A percentile compares a stretch with the other conserved stretches of the same genome.
Evolutionary conservation across 352 stramenopile genomes (phyloP).

Genomic region (Globisporangium splendens): DNA sequence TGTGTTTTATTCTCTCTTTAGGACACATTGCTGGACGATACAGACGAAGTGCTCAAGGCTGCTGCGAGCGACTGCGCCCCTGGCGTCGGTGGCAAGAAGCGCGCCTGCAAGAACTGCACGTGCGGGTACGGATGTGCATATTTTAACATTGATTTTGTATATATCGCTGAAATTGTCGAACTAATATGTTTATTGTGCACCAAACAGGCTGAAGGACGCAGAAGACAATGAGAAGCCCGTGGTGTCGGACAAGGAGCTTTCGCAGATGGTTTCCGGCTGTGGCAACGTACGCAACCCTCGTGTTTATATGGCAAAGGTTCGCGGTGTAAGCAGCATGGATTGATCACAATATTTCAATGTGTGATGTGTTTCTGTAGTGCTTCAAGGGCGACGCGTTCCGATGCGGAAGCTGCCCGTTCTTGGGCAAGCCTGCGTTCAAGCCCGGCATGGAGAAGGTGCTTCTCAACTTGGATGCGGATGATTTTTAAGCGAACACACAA

Average conservation of each 20-base stretch:
- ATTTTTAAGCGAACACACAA: conserved; percentile 46
- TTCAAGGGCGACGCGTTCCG: conserved; percentile 97
- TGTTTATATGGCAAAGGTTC: neutral
- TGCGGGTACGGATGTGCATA: conserved; percentile 76
- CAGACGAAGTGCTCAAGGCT: conserved; percentile 73
- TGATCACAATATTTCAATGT: neutral
- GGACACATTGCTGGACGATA: conserved; percentile 80
- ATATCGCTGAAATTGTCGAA: conserved; percentile 4
- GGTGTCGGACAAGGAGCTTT: conserved; percentile 69
- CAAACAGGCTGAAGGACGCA: conserved; percentile 63
- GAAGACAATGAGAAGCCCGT: conserved; percentile 51
- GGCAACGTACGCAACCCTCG: conserved; percentile 56
- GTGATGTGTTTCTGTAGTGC: conserved; percentile 69
- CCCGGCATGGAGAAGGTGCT: conserved; percentile 85
- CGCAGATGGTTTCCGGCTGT: conserved; percentile 77
- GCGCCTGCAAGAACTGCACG: conserved; percentile 96
- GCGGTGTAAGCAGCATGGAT: too few species aligned
- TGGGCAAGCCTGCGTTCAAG: conserved; percentile 96
- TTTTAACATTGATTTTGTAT: conserved; percentile 7
- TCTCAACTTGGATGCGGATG: conserved; percentile 76
- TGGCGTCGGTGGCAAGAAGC: conserved; percentile 86
- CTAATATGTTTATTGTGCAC: neutral
- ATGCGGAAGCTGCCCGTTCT: conserved; percentile 94
- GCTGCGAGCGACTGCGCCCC: conserved; percentile 70
- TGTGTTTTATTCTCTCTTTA: conserved; percentile 5